These are phyloP conservation scores for Silene coronaria DNA, from an alignment of 179 eudicot species.

Conservation along the genomic window DNA sequence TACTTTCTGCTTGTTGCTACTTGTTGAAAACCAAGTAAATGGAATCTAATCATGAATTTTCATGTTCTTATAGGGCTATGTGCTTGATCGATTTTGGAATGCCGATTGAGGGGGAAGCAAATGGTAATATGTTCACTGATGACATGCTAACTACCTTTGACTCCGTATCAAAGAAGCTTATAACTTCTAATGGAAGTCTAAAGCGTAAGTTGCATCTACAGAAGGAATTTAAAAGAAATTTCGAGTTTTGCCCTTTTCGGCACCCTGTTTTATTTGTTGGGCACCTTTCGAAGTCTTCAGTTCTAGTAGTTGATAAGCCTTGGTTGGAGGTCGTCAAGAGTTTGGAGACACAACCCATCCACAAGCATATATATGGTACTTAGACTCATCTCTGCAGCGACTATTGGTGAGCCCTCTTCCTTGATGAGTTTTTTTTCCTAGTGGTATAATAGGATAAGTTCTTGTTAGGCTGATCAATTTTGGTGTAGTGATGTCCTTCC, in stretches of 20 bases:
- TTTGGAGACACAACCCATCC: slow-evolving; percentile 69
- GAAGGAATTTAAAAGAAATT: slow-evolving; percentile 40
- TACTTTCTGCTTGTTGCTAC: not conserved
- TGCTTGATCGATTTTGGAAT: slow-evolving; percentile 79
- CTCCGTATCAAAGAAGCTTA: slow-evolving; percentile 32
- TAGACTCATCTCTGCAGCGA: slow-evolving; percentile 24
- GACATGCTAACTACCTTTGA: slow-evolving; percentile 39
- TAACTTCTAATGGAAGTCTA: slow-evolving; percentile 33
- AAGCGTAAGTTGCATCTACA: slow-evolving; percentile 50
- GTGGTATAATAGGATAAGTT: slow-evolving; percentile 16
- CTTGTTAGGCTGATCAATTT: slow-evolving; percentile 33
- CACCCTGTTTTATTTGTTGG: slow-evolving; percentile 89
- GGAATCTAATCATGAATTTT: not conserved
- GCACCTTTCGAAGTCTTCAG: slow-evolving; percentile 60
- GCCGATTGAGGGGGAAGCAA: slow-evolving; percentile 53
- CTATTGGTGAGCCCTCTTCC: not conserved
- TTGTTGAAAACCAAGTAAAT: not conserved
- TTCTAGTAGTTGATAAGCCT: slow-evolving; percentile 78
- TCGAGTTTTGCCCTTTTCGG: slow-evolving; percentile 51
- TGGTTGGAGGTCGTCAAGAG: slow-evolving; percentile 73
- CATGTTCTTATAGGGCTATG: slow-evolving; percentile 61
- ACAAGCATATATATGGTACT: slow-evolving; percentile 83
- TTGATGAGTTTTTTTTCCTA: not conserved
- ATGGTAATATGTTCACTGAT: slow-evolving; percentile 20
- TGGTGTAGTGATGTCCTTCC: slow-evolving; percentile 21